Evolutionary conservation across 108 stramenopile species (phyloP).

Genomic region (Parietichytrium sp.): DNA sequence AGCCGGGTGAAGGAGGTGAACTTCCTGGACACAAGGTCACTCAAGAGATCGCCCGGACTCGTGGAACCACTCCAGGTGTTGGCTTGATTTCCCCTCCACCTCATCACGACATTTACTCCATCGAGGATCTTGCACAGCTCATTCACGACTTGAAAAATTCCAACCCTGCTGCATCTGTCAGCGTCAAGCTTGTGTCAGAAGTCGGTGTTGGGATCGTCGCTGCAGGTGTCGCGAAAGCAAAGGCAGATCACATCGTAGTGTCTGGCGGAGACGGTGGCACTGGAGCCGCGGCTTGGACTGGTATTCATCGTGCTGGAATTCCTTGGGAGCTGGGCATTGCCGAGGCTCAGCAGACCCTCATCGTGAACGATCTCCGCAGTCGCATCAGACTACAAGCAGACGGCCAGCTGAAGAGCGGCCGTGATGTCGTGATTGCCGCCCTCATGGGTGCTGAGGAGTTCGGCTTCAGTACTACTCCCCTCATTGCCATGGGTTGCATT

Average conservation of each 20-base stretch:
- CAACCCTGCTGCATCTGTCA: conserved; percentile 85
- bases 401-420: conserved; percentile 86
- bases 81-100: conserved; percentile 92
- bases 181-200: conserved; percentile 96
- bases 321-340: conserved; percentile 94
- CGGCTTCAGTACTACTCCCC: conserved; percentile 85
- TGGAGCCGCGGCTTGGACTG: conserved; percentile 91
- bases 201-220: conserved; percentile 95
- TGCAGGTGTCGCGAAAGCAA: conserved; percentile 91
- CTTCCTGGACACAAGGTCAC: conserved; percentile 91
- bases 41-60: conserved; percentile 83
- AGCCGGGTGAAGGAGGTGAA: conserved; percentile 94
- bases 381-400: conserved; percentile 86
- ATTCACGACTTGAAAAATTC: conserved; percentile 94
- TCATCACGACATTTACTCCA: conserved; percentile 94
- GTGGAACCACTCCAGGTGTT: conserved; percentile 88
- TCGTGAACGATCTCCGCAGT: conserved; percentile 83
- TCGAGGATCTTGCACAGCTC: conserved; percentile 93
- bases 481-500: conserved; percentile 90
- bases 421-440: conserved; percentile 87
- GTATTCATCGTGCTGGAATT: conserved; percentile 83
- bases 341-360: conserved; percentile 89
- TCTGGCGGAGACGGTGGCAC: conserved; percentile 92
- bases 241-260: conserved; percentile 87
- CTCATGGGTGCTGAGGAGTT: conserved; percentile 89